phyloP scores from a whole-genome alignment of 441 rosid species.

The Biscutella laevigata region DNA sequence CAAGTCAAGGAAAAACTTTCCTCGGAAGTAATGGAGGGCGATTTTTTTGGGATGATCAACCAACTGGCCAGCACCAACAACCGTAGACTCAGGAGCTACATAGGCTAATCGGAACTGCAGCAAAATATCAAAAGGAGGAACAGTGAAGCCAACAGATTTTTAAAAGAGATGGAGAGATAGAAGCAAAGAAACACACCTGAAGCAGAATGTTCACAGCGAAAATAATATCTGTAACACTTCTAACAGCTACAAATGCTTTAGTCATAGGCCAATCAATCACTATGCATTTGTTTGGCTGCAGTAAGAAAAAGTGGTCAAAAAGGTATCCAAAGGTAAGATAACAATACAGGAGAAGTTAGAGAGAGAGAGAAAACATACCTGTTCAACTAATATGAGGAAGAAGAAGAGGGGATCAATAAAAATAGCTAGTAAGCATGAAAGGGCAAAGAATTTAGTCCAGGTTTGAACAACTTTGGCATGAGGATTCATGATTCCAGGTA shows the following conservation, averaged over 20 bases:
- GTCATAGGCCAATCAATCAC: slow-evolving; percentile 43
- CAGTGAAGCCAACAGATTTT: background rate
- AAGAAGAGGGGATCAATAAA: slow-evolving; percentile 79
- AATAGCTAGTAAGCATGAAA: slow-evolving; percentile 66
- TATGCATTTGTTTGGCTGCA: slow-evolving; percentile 56
- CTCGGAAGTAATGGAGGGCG: slow-evolving; percentile 48
- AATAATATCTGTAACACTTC: slow-evolving; percentile 58
- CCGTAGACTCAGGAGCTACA: slow-evolving; percentile 69
- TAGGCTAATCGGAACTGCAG: slow-evolving; percentile 78
- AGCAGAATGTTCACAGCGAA: slow-evolving; percentile 65
- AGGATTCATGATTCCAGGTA: slow-evolving; percentile 81
- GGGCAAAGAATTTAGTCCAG: slow-evolving; percentile 66
- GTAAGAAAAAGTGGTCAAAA: background rate
- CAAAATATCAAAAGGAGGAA: background rate
- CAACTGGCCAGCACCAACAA: slow-evolving; percentile 84
- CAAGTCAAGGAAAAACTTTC: slow-evolving; percentile 54
- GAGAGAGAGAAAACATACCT: slow-evolving; percentile 34
- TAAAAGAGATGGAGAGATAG: background rate
- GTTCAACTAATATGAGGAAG: slow-evolving; percentile 42
- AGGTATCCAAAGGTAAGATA: background rate
- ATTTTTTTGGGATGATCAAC: slow-evolving; percentile 77
- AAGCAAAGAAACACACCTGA: slow-evolving; percentile 47
- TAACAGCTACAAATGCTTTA: slow-evolving; percentile 35
- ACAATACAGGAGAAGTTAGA: background rate
- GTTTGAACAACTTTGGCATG: slow-evolving; percentile 52